phyloP scores from a whole-genome alignment of 768 basidiomycete genomes.

The Termitomyces sp. region DNA sequence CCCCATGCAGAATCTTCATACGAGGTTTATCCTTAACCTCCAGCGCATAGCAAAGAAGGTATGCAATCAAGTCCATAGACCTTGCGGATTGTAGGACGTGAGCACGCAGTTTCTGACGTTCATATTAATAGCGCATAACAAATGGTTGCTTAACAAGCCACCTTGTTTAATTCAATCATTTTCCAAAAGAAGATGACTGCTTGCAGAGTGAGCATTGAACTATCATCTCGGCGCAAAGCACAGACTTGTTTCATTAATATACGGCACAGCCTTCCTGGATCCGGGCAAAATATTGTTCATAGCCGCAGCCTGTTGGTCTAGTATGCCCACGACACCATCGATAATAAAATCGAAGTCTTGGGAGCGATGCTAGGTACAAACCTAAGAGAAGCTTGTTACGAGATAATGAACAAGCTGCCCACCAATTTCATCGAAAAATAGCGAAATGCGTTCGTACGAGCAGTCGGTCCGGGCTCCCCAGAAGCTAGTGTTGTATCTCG shows the following conservation, averaged over 20 bases:
- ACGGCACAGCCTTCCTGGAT: constrained; percentile 77
- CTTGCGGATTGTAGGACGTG: constrained; percentile 78
- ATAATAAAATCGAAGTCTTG: constrained; percentile 87
- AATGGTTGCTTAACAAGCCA: constrained; percentile 19
- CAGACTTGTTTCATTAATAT: constrained; percentile 79
- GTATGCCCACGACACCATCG: constrained; percentile 59
- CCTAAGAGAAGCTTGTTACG: background rate
- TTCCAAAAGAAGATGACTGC: constrained; percentile 88
- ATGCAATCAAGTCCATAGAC: constrained; percentile 70
- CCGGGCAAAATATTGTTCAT: constrained; percentile 78
- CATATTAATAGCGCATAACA: background rate
- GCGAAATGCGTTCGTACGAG: constrained; percentile 81
- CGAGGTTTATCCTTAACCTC: constrained; percentile 94
- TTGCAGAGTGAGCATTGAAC: background rate
- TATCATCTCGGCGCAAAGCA: background rate
- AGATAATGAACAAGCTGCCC: constrained; percentile 18
- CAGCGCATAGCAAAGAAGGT: constrained; percentile 75
- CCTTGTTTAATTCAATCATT: constrained; percentile 90
- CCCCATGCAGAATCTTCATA: constrained; percentile 31
- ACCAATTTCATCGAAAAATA: constrained; percentile 91
- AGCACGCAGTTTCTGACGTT: constrained; percentile 79
- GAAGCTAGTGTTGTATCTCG: constrained; percentile 42
- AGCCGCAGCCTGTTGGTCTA: constrained; percentile 73
- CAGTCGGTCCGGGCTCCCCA: constrained; percentile 50
- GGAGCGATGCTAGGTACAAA: constrained; percentile 66